Evolutionary conservation across 192 early-diverging fungal species (phyloP).

Genomic region (Lobosporangium transversale): DNA sequence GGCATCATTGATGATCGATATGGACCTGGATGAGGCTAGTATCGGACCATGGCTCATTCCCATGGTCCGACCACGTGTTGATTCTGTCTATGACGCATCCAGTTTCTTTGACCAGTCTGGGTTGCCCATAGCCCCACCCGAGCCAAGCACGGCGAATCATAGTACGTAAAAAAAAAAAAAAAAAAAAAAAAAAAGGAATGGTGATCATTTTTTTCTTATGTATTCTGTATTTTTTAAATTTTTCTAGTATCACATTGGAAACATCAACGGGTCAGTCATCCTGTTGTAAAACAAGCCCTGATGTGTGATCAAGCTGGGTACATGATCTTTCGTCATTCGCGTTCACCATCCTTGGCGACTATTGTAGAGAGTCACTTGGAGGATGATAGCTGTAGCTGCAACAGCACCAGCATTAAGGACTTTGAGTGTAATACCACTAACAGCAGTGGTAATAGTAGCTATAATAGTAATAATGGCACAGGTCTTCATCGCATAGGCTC

Average conservation of each 20-base stretch:
- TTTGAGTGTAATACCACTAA: no score
- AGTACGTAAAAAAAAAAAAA: not conserved
- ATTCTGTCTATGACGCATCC: conserved; percentile 39
- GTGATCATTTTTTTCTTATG: not conserved
- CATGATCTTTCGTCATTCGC: conserved; percentile 43
- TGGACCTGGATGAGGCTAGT: conserved; percentile 17
- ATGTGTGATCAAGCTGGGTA: conserved; percentile 37
- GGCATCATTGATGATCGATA: conserved; percentile 33
- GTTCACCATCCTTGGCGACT: conserved; percentile 42
- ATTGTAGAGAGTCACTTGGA: conserved; percentile 30
- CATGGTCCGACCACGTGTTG: conserved; percentile 27
- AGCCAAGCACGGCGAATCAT: not conserved
- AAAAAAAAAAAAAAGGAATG: not conserved
- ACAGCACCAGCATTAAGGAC: not conserved
- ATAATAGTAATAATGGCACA: no score
- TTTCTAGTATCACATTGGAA: conserved; percentile 29
- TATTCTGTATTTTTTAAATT: not conserved
- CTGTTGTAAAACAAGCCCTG: conserved; percentile 33
- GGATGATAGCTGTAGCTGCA: conserved; percentile 9
- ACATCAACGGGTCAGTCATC: conserved; percentile 42
- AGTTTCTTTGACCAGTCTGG: conserved; percentile 47
- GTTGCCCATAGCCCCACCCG: conserved; percentile 14
- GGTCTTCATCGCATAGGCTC: not conserved
- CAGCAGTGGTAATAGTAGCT: no score
- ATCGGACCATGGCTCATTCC: conserved; percentile 36